Conservation (phyloP, 2,329 filamentous ascomycete species). For the Alternaria infectoria region DNA sequence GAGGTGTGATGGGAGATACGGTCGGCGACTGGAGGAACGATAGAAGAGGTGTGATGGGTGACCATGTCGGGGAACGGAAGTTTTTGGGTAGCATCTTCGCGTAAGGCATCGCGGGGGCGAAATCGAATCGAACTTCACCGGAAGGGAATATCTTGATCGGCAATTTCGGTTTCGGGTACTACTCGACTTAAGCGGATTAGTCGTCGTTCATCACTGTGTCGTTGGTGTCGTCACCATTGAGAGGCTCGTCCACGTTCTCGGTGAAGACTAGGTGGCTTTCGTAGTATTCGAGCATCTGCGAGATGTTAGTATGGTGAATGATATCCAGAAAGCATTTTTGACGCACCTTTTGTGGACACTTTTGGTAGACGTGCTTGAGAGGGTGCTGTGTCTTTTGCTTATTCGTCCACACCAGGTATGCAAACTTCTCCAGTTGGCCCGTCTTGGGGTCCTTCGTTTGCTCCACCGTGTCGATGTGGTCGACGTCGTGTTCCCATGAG, state of each 20-base stretch:
- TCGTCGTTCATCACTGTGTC: conserved; percentile 5
- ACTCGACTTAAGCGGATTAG: conserved; percentile 8
- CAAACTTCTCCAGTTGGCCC: conserved; percentile 62
- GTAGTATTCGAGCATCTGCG: conserved; percentile 56
- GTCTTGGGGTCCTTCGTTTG: conserved; percentile 56
- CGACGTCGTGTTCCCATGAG: conserved; percentile 77
- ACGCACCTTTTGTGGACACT: conserved; percentile 75
- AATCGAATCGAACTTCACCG: neutral
- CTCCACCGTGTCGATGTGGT: conserved; percentile 73
- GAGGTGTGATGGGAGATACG: neutral
- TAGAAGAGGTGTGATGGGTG: neutral
- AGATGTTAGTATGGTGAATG: neutral
- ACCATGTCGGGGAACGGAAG: neutral
- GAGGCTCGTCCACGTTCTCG: conserved; percentile 8
- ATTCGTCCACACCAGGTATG: conserved; percentile 76
- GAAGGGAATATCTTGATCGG: neutral
- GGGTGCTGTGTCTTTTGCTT: conserved; percentile 76
- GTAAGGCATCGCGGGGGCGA: neutral
- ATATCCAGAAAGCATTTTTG: neutral
- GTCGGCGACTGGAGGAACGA: neutral
- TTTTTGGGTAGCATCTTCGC: neutral
- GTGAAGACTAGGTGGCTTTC: conserved; percentile 54
- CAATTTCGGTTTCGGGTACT: conserved; percentile 1
- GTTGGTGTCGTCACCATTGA: conserved; percentile 20
- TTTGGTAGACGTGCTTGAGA: conserved; percentile 71